A percentile compares a stretch with the other conserved stretches of the same genome.
phyloP scores from a whole-genome alignment of 176 grass and related monocot genomes.

The Otatea glauca region DNA sequence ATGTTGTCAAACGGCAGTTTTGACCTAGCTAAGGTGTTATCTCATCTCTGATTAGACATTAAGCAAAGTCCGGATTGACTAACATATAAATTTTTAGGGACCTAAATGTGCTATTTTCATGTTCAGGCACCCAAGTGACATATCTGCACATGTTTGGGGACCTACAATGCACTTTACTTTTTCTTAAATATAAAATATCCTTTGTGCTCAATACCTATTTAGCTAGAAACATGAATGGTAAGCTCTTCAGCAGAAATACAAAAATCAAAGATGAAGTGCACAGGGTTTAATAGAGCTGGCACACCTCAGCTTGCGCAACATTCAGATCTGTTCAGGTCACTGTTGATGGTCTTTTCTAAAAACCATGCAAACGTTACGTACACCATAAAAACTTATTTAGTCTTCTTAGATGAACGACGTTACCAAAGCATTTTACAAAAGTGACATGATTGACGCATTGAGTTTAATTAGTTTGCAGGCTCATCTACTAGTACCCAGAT shows the following conservation, averaged over 20 bases:
- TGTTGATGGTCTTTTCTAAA: neutral
- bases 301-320: neutral
- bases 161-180: too few species aligned
- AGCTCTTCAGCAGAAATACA: neutral
- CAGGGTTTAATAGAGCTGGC: neutral
- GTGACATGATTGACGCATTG: neutral
- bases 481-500: neutral
- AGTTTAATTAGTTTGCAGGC: neutral
- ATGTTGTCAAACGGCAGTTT: too few species aligned
- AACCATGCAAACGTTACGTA: neutral
- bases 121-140: too few species aligned
- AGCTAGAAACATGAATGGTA: neutral
- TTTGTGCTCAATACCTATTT: too few species aligned
- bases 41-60: too few species aligned
- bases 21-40: too few species aligned
- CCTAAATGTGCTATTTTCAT: too few species aligned
- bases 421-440: neutral
- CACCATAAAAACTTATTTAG: neutral
- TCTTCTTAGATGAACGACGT: neutral
- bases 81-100: too few species aligned
- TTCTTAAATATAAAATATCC: too few species aligned
- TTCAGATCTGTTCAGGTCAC: neutral
- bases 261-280: conserved; percentile 11
- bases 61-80: too few species aligned
- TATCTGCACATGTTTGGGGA: too few species aligned